Base-by-base conservation (phyloP, 73 alveolate genomes). In the Paramecium sexaurelia region DNA sequence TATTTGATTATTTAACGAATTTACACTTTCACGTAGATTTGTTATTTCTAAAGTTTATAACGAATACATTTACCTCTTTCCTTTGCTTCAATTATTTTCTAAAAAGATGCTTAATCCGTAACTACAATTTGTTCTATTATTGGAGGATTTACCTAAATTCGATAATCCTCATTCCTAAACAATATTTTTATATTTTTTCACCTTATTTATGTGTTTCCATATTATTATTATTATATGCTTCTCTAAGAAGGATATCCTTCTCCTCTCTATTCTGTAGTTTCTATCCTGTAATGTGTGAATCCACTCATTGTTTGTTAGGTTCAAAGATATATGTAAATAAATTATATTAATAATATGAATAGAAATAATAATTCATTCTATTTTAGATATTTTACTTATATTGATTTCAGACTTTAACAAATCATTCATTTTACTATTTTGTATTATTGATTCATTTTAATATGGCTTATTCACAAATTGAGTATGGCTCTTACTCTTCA, bases 371-470 rank as follows among this genome's bases (percentile, higher is more conserved):
- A 78, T 39, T 78, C 90, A 78, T 78, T 78, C 90, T 19, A 78
- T 78, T 78, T 45, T 78, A 0, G 90, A 78, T 39, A 78, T 78
- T 78, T 78, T 78, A 47, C 90, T 78, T 6, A 78, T 78, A 78
- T 45, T 78, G 55, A 78, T 39, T 3, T 78, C 90, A 8, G 90
- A 78, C 32, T 39, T 78, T 24, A 26, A 19, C 35, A 45, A 43
- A 17, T 29, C 40, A 37, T 78, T 22, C 67, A 51, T 51, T 51
- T 51, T 51, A 17, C 67, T 51, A 17, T 51, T 51, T 17, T 51
- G 67, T 51, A 51, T 51, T 1, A 51, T 2, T 51, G 67, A 51
- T 17, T 51, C 67, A 51, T 26, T 3, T 51, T 51, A 17, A 20
- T 17, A 8, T 51, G 67, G 33, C 67, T 51, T 51, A 8, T 51